A percentile compares a stretch with the other conserved stretches of the same genome.
Evolutionary conservation across 2,329 filamentous ascomycete genomes (phyloP).

Genomic region (Curvularia spicifera): DNA sequence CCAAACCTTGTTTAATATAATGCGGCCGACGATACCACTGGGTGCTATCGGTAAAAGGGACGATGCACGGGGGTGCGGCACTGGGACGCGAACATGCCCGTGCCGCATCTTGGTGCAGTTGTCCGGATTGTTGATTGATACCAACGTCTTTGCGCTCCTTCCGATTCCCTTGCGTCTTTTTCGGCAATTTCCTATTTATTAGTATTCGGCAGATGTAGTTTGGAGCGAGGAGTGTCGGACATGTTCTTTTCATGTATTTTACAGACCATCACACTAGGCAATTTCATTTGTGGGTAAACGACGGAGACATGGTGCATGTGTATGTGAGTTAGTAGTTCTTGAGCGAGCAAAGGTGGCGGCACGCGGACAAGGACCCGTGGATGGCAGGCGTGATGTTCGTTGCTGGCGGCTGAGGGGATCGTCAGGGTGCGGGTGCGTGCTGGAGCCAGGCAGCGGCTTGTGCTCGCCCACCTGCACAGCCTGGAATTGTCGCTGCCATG

Average conservation of each 20-base stretch:
- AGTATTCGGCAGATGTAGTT: conserved; percentile 46
- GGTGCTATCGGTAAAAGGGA: conserved; percentile 48
- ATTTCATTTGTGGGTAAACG: conserved; percentile 48
- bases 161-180: conserved; percentile 41
- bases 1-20: conserved; percentile 51
- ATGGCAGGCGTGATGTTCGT: conserved; percentile 6
- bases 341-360: neutral
- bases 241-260: conserved; percentile 52
- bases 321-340: neutral
- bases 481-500: conserved; percentile 37
- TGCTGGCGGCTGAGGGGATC: conserved; percentile 34
- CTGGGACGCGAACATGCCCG: conserved; percentile 40
- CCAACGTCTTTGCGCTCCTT: conserved; percentile 54
- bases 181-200: conserved; percentile 47
- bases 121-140: conserved; percentile 53
- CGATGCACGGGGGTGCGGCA: conserved; percentile 46
- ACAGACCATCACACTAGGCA: conserved; percentile 50
- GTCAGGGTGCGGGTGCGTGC: conserved; percentile 33
- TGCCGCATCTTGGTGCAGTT: conserved; percentile 46
- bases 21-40: conserved; percentile 50
- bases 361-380: conserved; percentile 15
- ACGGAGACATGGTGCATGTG: conserved; percentile 6
- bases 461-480: conserved; percentile 10
- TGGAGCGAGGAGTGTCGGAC: conserved; percentile 40
- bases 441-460: conserved; percentile 19